phyloP scores from a whole-genome alignment of 768 basidiomycete species.

The Agaricus blazei region DNA sequence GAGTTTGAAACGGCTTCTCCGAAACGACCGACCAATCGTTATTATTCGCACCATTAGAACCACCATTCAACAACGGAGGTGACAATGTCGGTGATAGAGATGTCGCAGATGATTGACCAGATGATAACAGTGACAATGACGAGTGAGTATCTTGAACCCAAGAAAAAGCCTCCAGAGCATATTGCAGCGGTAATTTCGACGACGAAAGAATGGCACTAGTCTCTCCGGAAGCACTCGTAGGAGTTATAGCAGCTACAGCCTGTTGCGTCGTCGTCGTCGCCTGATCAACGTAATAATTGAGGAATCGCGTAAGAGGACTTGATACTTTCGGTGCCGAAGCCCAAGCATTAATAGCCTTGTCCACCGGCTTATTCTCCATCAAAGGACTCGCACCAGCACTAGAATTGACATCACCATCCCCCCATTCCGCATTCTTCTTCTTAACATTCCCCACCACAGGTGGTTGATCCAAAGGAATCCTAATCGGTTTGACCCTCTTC shows the following conservation, averaged over 20 bases:
- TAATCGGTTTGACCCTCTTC: conserved; percentile 80
- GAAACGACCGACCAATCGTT: conserved; percentile 73
- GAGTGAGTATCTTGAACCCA: conserved; percentile 62
- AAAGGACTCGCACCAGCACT: conserved; percentile 11
- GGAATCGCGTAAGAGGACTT: conserved; percentile 66
- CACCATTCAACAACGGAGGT: too few relatives aligned
- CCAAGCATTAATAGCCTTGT: conserved; percentile 30
- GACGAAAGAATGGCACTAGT: conserved; percentile 38
- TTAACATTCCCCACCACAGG: conserved; percentile 72
- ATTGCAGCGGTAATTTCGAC: conserved; percentile 68
- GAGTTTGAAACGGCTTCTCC: conserved; percentile 72
- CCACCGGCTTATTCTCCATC: conserved; percentile 10
- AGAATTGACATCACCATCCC: conserved; percentile 31
- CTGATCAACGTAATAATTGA: conserved; percentile 71
- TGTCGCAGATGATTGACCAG: too few relatives aligned
- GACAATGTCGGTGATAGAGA: too few relatives aligned
- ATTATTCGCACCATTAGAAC: neutral
- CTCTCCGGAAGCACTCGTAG: conserved; percentile 38
- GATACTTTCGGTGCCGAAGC: conserved; percentile 60
- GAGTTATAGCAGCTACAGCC: conserved; percentile 74
- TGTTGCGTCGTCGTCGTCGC: conserved; percentile 69
- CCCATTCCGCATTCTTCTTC: conserved; percentile 69
- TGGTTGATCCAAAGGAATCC: conserved; percentile 92
- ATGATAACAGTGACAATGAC: neutral
- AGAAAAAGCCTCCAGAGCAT: conserved; percentile 75